Conservation (phyloP, 2,329 filamentous ascomycete genomes). For the Lomentospora prolificans region DNA sequence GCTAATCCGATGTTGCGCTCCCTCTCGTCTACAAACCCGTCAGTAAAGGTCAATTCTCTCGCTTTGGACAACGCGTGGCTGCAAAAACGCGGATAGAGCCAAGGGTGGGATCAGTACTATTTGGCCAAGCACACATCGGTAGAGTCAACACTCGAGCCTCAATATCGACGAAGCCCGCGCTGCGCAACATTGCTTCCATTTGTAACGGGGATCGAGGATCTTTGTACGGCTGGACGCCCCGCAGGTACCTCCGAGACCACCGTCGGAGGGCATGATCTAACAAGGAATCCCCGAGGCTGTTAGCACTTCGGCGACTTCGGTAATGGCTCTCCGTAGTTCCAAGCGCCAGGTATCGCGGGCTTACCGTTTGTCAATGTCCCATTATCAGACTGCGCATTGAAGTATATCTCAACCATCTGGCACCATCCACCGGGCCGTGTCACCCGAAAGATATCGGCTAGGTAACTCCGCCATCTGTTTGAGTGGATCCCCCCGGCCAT, state of each 20-base stretch:
- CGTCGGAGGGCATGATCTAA: slow-evolving; percentile 52
- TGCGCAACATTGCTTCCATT: slow-evolving; percentile 46
- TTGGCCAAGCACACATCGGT: slow-evolving; percentile 61
- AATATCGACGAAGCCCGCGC: slow-evolving; percentile 58
- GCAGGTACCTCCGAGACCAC: slow-evolving; percentile 58
- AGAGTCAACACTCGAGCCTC: slow-evolving; percentile 56
- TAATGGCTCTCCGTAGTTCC: neutral
- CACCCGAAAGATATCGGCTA: slow-evolving; percentile 64
- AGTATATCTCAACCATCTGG: slow-evolving; percentile 82
- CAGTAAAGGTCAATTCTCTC: neutral
- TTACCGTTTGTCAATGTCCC: slow-evolving; percentile 59
- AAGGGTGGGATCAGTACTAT: slow-evolving; percentile 34
- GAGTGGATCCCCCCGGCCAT: slow-evolving; percentile 62
- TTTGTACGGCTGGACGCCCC: slow-evolving; percentile 52
- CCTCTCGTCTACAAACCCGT: slow-evolving; percentile 30
- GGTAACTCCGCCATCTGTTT: slow-evolving; percentile 63
- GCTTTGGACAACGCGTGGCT: neutral
- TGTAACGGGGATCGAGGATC: slow-evolving; percentile 55
- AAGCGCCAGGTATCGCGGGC: slow-evolving; percentile 13
- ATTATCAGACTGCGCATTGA: slow-evolving; percentile 77
- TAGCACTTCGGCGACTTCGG: neutral
- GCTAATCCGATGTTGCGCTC: slow-evolving; percentile 41
- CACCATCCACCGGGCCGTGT: slow-evolving; percentile 72
- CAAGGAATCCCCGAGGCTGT: neutral
- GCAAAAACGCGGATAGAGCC: too few species aligned